Conservation (phyloP, 345 rosid genomes). For the Kernera saxatilis region DNA sequence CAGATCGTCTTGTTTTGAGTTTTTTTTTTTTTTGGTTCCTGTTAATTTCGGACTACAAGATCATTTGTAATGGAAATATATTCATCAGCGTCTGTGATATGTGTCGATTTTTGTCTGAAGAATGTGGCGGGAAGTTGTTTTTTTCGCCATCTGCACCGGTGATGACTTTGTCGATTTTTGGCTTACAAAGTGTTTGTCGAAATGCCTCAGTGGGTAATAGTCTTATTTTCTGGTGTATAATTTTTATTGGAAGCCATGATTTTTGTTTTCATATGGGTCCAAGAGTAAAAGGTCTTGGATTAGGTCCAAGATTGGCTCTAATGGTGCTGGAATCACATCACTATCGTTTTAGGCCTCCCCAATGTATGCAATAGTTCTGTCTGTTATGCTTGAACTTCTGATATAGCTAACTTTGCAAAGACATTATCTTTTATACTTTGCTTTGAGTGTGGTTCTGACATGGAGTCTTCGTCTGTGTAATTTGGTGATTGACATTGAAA, state of each 20-base stretch:
- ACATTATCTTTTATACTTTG: neutral
- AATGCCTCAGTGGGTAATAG: slow-evolving; percentile 8
- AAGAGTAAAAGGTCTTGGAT: neutral
- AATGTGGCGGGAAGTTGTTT: neutral
- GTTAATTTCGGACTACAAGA: neutral
- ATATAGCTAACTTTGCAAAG: neutral
- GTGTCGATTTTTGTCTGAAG: neutral
- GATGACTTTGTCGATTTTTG: neutral
- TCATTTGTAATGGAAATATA: neutral
- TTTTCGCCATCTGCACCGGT: neutral
- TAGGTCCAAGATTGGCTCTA: neutral
- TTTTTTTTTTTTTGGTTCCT: neutral
- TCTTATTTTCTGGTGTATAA: neutral
- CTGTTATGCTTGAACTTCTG: neutral
- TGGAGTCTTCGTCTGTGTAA: neutral
- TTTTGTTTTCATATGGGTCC: neutral
- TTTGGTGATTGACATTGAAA: neutral
- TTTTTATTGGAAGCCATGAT: neutral
- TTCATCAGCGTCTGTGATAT: neutral
- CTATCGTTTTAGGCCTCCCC: neutral
- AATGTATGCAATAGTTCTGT: neutral
- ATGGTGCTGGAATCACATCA: neutral
- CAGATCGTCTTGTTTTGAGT: neutral
- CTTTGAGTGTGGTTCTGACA: slow-evolving; percentile 8
- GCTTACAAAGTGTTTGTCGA: slow-evolving; percentile 21